Evolutionary conservation across 1,284 basidiomycete genomes (phyloP).

Genomic region (Melampsora medusae): DNA sequence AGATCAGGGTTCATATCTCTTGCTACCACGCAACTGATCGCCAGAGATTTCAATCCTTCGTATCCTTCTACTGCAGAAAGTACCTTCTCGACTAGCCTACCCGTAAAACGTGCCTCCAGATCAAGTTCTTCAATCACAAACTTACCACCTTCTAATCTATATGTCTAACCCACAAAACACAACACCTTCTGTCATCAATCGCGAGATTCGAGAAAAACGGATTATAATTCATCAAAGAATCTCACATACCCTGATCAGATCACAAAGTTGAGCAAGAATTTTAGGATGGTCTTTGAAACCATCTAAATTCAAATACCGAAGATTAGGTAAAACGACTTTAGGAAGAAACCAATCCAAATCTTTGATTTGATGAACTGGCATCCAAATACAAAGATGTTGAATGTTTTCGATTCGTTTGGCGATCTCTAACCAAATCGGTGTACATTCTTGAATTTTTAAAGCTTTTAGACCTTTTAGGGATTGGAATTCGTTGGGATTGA

Average conservation of each 20-base stretch:
- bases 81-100: neutral
- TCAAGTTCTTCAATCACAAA: slow-evolving; percentile 3
- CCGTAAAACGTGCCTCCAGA: neutral
- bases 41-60: neutral
- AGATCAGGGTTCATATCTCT: neutral
- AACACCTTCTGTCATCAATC: too few relatives aligned
- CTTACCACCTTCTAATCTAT: neutral
- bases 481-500: neutral
- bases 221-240: too few relatives aligned
- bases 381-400: slow-evolving; percentile 3
- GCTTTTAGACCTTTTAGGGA: neutral
- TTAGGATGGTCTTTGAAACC: neutral
- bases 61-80: neutral
- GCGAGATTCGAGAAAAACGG: too few relatives aligned
- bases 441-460: slow-evolving; percentile 7
- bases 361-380: neutral
- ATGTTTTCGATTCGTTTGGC: neutral
- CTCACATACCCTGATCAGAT: neutral
- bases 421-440: neutral
- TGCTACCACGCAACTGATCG: neutral
- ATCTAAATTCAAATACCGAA: slow-evolving; percentile 4
- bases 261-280: neutral
- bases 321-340: neutral
- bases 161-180: neutral
- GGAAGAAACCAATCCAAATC: neutral